phyloP scores from a whole-genome alignment of 208 protist genomes.

The Acanthamoeba triangularis region DNA sequence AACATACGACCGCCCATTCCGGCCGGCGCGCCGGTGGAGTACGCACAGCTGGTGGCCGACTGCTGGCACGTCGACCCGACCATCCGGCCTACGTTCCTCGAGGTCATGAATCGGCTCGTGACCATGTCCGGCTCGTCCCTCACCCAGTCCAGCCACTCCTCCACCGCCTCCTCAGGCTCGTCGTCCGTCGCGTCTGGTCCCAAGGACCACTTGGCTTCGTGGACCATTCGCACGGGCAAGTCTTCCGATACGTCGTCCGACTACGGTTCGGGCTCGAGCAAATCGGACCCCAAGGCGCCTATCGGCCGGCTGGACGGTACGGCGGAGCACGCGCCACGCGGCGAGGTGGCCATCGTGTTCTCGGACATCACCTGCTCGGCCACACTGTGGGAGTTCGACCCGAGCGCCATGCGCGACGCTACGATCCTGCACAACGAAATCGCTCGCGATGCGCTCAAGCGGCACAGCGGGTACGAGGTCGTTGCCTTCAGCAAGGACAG shows the following conservation, averaged over 20 bases:
- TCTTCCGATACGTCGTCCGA: not conserved
- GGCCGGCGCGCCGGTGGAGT: not conserved
- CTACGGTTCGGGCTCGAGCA: not conserved
- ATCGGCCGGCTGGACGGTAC: not conserved
- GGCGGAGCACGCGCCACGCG: not conserved
- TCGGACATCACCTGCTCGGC: not conserved
- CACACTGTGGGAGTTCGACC: conserved; percentile 13
- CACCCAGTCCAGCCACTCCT: conserved; percentile 18
- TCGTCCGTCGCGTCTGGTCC: not conserved
- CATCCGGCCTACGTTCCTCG: conserved; percentile 43
- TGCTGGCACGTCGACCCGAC: not conserved
- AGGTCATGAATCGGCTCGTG: not conserved
- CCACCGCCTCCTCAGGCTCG: not conserved
- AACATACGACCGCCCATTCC: not conserved
- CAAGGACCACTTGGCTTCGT: not conserved
- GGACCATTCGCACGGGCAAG: not conserved
- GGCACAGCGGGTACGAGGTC: conserved; percentile 12
- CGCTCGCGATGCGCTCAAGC: not conserved
- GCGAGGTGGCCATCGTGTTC: conserved; percentile 15
- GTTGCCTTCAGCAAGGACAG: not conserved
- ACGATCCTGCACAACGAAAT: conserved; percentile 36
- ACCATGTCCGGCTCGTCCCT: not conserved
- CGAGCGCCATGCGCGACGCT: conserved; percentile 8
- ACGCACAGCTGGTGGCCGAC: not conserved
- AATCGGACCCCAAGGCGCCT: not conserved